Evolutionary conservation across 768 basidiomycete genomes (phyloP).

Genomic region (Russula olivacea): DNA sequence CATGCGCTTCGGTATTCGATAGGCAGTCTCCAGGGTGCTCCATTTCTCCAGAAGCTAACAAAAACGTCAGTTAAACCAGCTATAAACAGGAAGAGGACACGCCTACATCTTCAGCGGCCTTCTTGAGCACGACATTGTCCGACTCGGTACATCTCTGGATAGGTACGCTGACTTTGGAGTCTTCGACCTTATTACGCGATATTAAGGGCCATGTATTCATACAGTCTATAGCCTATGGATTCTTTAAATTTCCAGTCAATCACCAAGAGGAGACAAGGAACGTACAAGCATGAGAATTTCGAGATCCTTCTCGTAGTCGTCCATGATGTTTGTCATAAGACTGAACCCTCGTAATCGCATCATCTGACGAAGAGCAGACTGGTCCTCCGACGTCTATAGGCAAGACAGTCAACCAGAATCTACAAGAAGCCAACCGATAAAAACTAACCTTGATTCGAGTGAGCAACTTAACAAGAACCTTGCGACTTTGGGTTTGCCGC

Average conservation of each 20-base stretch:
- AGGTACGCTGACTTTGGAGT: constrained; percentile 55
- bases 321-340: constrained; percentile 82
- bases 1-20: constrained; percentile 77
- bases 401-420: not conserved
- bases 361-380: constrained; percentile 69
- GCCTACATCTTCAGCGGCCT: constrained; percentile 57
- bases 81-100: not conserved
- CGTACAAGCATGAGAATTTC: constrained; percentile 69
- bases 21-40: constrained; percentile 69
- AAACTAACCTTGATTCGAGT: constrained; percentile 71
- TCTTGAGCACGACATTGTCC: constrained; percentile 51
- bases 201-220: constrained; percentile 77
- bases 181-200: constrained; percentile 87
- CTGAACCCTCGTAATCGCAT: constrained; percentile 92
- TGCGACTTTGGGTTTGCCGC: constrained; percentile 78
- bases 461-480: constrained; percentile 76
- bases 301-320: constrained; percentile 63
- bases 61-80: not conserved
- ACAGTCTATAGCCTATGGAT: constrained; percentile 52
- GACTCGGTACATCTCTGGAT: constrained; percentile 50
- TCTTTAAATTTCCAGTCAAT: not conserved
- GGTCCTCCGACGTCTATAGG: constrained; percentile 76
- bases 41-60: constrained; percentile 72
- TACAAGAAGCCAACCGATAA: not conserved
- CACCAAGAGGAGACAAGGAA: constrained; percentile 12